Evolutionary conservation across 73 alveolate genomes (phyloP).

Genomic region (Diophrys appendiculata): DNA sequence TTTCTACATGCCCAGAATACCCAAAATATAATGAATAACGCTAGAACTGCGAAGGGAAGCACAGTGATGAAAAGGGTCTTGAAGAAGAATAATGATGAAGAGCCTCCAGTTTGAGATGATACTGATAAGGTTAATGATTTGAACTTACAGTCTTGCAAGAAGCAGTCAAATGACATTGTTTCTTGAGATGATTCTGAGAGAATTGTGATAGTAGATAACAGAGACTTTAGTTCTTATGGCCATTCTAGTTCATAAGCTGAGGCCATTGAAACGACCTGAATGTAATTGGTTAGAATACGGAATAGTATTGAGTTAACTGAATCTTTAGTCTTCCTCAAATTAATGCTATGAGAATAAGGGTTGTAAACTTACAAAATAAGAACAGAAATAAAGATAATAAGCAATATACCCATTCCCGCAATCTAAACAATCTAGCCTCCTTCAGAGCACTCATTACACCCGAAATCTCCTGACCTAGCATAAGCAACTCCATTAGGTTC

Average conservation of each 20-base stretch:
- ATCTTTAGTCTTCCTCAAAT: slow-evolving; percentile 2
- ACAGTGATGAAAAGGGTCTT: neutral
- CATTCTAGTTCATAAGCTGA: neutral
- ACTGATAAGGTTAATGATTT: no score
- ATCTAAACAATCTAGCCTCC: neutral
- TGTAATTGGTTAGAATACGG: neutral
- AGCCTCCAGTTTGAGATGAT: neutral
- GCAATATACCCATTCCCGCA: neutral
- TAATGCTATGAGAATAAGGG: neutral
- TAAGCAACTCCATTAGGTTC: neutral
- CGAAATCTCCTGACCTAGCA: neutral
- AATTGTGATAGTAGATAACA: neutral
- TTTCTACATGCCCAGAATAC: no score
- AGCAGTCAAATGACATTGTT: slow-evolving; percentile 3
- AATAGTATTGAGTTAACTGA: neutral
- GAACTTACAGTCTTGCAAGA: neutral
- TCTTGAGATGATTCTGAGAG: neutral
- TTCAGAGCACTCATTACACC: slow-evolving; percentile 15
- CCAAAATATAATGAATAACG: neutral
- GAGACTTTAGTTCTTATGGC: neutral
- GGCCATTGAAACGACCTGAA: neutral
- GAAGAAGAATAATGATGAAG: neutral
- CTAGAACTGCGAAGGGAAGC: neutral
- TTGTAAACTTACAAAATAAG: neutral
- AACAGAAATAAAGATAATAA: neutral